Evolutionary conservation across 169 alveolate species (phyloP).

Genomic region (Ichthyophthirius multifiliis): DNA sequence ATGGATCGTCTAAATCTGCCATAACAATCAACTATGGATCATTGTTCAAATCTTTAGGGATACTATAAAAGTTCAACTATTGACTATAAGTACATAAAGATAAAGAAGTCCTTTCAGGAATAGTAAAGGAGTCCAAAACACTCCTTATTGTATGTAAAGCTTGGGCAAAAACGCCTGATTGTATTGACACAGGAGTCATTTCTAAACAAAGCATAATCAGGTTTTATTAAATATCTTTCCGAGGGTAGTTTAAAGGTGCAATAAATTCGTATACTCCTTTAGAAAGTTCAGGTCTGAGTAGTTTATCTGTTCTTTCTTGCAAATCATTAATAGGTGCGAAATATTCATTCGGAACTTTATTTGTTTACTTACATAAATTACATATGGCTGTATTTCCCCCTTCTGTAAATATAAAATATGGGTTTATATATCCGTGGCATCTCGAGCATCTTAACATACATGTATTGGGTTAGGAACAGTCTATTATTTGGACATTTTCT

Average conservation of each 20-base stretch:
- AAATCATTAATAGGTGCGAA: slow-evolving; percentile 46
- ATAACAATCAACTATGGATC: slow-evolving; percentile 42
- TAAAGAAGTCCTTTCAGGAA: slow-evolving; percentile 51
- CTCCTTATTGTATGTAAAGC: slow-evolving; percentile 29
- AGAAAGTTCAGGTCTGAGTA: slow-evolving; percentile 60
- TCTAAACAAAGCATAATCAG: slow-evolving; percentile 53
- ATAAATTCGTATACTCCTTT: slow-evolving; percentile 74
- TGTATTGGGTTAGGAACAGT: slow-evolving; percentile 40
- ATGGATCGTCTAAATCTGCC: slow-evolving; percentile 59
- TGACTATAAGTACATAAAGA: slow-evolving; percentile 54
- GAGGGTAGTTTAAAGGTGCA: slow-evolving; percentile 46
- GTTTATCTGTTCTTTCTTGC: slow-evolving; percentile 58
- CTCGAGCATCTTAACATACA: slow-evolving; percentile 60
- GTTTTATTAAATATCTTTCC: neutral
- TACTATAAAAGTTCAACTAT: slow-evolving; percentile 43
- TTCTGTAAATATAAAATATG: slow-evolving; percentile 56
- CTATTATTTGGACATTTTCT: slow-evolving; percentile 17
- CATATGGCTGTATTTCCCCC: slow-evolving; percentile 61
- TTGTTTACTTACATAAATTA: slow-evolving; percentile 64
- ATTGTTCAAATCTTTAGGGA: slow-evolving; percentile 31
- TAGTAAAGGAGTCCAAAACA: slow-evolving; percentile 45
- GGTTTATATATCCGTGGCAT: slow-evolving; percentile 76
- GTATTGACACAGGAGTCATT: slow-evolving; percentile 38
- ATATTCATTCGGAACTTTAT: slow-evolving; percentile 62
- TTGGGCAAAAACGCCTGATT: slow-evolving; percentile 44